These are phyloP conservation scores for Fraxinus dipetala DNA, from an alignment of 305 asterid species.

Conservation along the genomic window DNA sequence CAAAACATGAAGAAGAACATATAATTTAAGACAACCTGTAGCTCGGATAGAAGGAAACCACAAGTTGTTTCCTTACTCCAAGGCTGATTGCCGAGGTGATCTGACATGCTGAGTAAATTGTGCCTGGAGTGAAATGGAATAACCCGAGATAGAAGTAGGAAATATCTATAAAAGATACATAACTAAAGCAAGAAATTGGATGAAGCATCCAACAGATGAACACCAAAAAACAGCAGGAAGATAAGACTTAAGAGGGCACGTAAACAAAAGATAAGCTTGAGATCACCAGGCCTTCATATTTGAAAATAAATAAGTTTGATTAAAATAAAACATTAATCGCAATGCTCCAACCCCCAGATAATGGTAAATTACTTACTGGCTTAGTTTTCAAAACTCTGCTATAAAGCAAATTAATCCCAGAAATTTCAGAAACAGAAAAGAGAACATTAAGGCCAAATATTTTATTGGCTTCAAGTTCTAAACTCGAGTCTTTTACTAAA, in stretches of 20 bases:
- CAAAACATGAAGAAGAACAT: background rate
- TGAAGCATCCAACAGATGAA: slow-evolving; percentile 2
- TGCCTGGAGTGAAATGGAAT: background rate
- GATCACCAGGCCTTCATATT: background rate
- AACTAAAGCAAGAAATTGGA: background rate
- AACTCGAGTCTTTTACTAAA: background rate
- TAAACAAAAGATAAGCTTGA: background rate
- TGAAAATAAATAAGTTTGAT: background rate
- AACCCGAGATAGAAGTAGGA: background rate
- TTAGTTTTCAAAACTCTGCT: background rate
- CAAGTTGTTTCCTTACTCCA: slow-evolving; percentile 66
- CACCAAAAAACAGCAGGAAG: background rate
- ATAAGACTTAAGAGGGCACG: background rate
- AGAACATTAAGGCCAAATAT: background rate
- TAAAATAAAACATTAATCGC: background rate
- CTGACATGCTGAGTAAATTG: slow-evolving; percentile 24
- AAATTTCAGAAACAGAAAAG: background rate
- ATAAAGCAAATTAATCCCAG: background rate
- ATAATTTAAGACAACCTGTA: slow-evolving; percentile 51
- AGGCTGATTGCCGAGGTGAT: slow-evolving; percentile 21
- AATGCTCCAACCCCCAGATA: background rate
- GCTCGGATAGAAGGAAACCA: slow-evolving; percentile 62
- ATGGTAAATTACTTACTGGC: background rate
- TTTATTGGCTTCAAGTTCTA: background rate
- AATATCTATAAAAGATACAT: slow-evolving; percentile 6